Evolutionary conservation across 2,329 filamentous ascomycete genomes (phyloP).

Genomic region (Nemania sp.): DNA sequence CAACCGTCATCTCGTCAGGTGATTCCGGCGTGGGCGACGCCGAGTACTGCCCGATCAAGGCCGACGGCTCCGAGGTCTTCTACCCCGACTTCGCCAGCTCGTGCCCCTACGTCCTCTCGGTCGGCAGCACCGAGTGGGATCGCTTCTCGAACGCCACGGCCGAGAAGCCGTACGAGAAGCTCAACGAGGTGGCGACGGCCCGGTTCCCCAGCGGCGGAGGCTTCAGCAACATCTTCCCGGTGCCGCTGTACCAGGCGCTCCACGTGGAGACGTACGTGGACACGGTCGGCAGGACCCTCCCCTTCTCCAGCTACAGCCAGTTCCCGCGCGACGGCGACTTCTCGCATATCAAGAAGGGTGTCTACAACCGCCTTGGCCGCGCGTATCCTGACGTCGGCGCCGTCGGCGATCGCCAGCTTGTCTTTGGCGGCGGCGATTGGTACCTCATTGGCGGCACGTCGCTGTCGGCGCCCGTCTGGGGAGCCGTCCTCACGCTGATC

Average conservation of each 20-base stretch:
- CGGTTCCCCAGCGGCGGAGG: conserved; percentile 46
- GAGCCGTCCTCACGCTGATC: conserved; percentile 54
- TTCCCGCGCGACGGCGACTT: conserved; percentile 39
- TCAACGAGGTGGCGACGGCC: conserved; percentile 32
- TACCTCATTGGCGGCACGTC: conserved; percentile 52
- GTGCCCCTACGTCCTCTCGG: conserved; percentile 54
- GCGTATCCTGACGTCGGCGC: conserved; percentile 47
- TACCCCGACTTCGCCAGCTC: conserved; percentile 49
- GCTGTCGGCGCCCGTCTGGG: conserved; percentile 61
- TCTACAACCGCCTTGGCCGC: conserved; percentile 44
- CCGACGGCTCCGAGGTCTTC: conserved; percentile 30
- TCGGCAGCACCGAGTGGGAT: conserved; percentile 43
- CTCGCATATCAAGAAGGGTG: conserved; percentile 42
- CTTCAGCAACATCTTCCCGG: conserved; percentile 50
- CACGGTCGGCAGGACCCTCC: conserved; percentile 30
- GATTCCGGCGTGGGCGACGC: conserved; percentile 35
- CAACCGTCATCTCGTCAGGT: conserved; percentile 28
- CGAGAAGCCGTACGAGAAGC: conserved; percentile 25
- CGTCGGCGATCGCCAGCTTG: conserved; percentile 47
- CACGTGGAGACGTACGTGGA: conserved; percentile 48
- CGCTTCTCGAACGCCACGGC: conserved; percentile 26
- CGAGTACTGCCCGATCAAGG: conserved; percentile 41
- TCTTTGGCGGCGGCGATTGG: conserved; percentile 41
- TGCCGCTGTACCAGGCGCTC: conserved; percentile 46
- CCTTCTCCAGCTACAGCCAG: conserved; percentile 30